Base-by-base conservation (phyloP, 768 basidiomycete genomes). In the Naganishia friedmannii region DNA sequence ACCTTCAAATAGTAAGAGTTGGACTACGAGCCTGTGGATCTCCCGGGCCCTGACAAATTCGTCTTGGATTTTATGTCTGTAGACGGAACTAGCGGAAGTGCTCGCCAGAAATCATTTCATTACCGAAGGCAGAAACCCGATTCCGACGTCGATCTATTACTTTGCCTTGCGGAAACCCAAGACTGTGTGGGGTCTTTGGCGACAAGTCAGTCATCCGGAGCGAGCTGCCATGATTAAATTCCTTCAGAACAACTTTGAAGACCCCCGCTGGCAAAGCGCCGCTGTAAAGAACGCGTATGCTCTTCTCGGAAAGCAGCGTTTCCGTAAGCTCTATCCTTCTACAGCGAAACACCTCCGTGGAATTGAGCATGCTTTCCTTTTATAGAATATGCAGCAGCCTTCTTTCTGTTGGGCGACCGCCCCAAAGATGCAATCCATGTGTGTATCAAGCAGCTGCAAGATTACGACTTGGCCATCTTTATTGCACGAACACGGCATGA, bases 281-380 rank as follows among this genome's bases (percentile, higher is more conserved):
- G 96, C 96, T 1, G 82, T 91, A 69, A 99, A 99, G 84, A 99
- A 99, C 79, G 96, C 96, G 9, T 99, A 89, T 81, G 91, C 92
- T 0, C 82, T 99, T 53, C 80, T 99, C 69, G 85, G 90, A 76
- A 98, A 95, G 83, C 91, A 89, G 70, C 87, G 96, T 32, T 97
- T 91, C 77, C 92, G 95, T 94, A 58, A 53, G 89, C 82, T 3
- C 23, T 21, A 21, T 26, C 19, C n/a, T 51, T 51, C 7, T 21
- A 51, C 42, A 42, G 42, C 42, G 15, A 8, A 13, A 42, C 15
- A 13, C 9, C 2, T 8, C 9, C 9, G 23, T n/a, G n/a, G n/a
- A 26, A n/a, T 23, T n/a, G n/a, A 51, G 53, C 32, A 53, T 77
- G 31, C 58, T 73, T 65, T 31, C 29, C 34, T 28, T 21, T 68